These are phyloP conservation scores for Ascobolus immersus DNA, from an alignment of 495 filamentous ascomycete genomes.

Conservation along the genomic window DNA sequence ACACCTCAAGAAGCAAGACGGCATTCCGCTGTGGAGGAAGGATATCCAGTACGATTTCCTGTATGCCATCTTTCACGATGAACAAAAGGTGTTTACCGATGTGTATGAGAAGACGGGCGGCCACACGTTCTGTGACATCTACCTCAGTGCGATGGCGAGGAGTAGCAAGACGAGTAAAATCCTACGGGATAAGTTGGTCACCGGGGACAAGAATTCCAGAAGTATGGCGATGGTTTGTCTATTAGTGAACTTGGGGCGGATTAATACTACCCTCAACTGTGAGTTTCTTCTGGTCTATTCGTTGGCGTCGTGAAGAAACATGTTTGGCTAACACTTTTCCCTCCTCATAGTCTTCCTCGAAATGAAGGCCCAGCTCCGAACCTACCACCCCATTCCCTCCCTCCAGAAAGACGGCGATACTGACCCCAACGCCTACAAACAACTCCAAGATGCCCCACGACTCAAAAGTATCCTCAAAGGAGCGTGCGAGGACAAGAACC, in stretches of 20 bases:
- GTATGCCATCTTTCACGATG: slow-evolving; percentile 68
- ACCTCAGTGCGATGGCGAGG: slow-evolving; percentile 93
- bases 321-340: slow-evolving; percentile 3
- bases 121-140: slow-evolving; percentile 80
- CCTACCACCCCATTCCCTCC: slow-evolving; percentile 92
- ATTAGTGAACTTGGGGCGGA: slow-evolving; percentile 85
- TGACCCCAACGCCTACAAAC: slow-evolving; percentile 88
- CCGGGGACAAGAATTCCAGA: slow-evolving; percentile 69
- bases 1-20: slow-evolving; percentile 93
- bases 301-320: slow-evolving; percentile 4
- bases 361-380: slow-evolving; percentile 93
- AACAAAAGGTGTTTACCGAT: slow-evolving; percentile 66
- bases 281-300: slow-evolving; percentile 29
- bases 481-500: slow-evolving; percentile 73
- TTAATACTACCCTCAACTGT: slow-evolving; percentile 99
- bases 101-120: slow-evolving; percentile 42
- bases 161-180: slow-evolving; percentile 99
- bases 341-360: slow-evolving; percentile 65
- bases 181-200: slow-evolving; percentile 83
- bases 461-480: slow-evolving; percentile 95
- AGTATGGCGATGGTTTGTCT: slow-evolving; percentile 99
- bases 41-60: slow-evolving; percentile 97
- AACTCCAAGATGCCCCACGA: slow-evolving; percentile 84
- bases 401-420: slow-evolving; percentile 69
- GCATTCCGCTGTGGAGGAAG: slow-evolving; percentile 83